Evolutionary conservation across 2,329 filamentous ascomycete genomes (phyloP), one percentile per base, ranked within the genome.

Genomic region (Cryphonectria nitschkei): DNA sequence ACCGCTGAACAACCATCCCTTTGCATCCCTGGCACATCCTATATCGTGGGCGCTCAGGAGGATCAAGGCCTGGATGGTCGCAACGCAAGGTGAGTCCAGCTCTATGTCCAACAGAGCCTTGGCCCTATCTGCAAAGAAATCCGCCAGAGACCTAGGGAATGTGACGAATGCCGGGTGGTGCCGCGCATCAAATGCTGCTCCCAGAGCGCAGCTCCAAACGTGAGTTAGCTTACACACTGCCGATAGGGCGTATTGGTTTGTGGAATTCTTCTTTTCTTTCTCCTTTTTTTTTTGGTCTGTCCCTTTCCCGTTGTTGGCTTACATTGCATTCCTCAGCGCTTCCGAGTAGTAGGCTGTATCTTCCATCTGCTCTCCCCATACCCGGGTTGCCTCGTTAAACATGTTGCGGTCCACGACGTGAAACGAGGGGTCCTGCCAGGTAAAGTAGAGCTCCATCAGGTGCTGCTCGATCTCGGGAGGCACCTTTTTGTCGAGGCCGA

Each of bases 71-170:
- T 85, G 83, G 6, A 83, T 81, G 8, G 83, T 85, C 2, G 83
- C 82, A 22, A 85, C 78, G 61, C 80, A 83, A 0, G 83, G 83
- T 37, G 79, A 81, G 69, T 85, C 83, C 29, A 85, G 74, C 70
- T 85, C 83, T 11, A 84, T 80, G 46, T 85, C 82, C 13, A 85
- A 73, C 1, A 84, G 76, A 4, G 80, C 79, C 69, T 84, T 84
- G 0, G 82, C 80, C 37, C 83, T 76, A 50, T 82, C 80, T 8
- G 81, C 80, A 58, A 82, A 81, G 76, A 81, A 82, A 26, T 81
- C 80, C 22, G 46, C 46, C 3, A 52, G 29, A 50, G 79, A 75
- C n/a, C 29, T 34, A 32, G 63, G 5, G 56, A 32, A 16, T 29
- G 29, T 3, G 37, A 52, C 22, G 22, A 52, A 65, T 26, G 22